Evolutionary conservation across 169 alveolate genomes (phyloP).

Genomic region (Eimeria zaria): DNA sequence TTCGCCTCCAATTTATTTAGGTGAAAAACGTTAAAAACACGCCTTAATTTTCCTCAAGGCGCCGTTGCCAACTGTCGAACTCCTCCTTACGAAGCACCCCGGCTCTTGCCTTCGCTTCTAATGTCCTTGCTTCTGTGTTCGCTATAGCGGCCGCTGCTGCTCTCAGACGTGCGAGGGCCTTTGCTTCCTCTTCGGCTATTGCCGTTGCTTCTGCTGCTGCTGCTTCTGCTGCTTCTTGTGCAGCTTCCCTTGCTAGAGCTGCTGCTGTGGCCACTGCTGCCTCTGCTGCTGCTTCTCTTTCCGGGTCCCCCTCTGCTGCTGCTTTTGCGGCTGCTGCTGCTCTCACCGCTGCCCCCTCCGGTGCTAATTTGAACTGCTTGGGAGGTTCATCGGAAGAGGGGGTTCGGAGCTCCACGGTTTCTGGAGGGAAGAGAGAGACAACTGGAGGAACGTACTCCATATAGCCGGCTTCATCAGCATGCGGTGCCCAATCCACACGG

Average conservation of each 20-base stretch:
- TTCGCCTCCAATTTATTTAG: not conserved
- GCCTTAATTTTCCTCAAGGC: not conserved
- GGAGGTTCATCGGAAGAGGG: not conserved
- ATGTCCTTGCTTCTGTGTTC: not conserved
- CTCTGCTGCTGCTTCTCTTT: conserved; percentile 11
- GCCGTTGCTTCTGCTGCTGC: conserved; percentile 34
- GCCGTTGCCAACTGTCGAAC: not conserved
- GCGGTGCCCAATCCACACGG: conserved; percentile 15
- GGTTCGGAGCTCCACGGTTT: not conserved
- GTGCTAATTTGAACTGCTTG: not conserved
- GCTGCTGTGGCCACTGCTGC: conserved; percentile 30
- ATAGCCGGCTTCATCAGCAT: conserved; percentile 14
- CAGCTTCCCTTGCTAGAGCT: not conserved
- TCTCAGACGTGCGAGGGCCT: not conserved
- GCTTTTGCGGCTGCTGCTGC: conserved; percentile 37
- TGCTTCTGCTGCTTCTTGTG: conserved; percentile 12
- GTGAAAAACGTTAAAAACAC: not conserved
- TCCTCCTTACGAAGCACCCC: conserved; percentile 11
- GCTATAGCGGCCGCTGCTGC: not conserved
- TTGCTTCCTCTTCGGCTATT: conserved; percentile 1
- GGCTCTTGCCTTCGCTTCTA: conserved; percentile 35
- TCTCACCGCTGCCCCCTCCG: not conserved
- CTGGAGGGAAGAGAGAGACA: conserved; percentile 35
- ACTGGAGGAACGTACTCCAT: conserved; percentile 36
- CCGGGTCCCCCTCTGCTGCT: conserved; percentile 55